Evolutionary conservation across 2,329 filamentous ascomycete species (phyloP).

Genomic region (Diaporthe capsici): DNA sequence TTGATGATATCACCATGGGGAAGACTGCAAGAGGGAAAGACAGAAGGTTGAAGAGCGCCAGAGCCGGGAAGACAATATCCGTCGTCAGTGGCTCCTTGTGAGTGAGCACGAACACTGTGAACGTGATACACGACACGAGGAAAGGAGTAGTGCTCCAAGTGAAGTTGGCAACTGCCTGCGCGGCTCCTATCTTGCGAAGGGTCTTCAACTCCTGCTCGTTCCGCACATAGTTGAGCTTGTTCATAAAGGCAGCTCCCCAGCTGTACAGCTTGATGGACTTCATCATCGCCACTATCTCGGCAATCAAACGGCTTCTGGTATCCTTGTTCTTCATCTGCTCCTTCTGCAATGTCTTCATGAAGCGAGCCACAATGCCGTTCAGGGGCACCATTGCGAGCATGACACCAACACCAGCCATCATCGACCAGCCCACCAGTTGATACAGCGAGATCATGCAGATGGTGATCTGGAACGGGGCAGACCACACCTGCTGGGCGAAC

Average conservation of each 20-base stretch:
- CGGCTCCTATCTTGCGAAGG: slow-evolving; percentile 93
- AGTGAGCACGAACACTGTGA: slow-evolving; percentile 92
- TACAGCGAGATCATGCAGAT: slow-evolving; percentile 98
- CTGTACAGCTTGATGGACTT: slow-evolving; percentile 99
- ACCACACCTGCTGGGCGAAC: slow-evolving; percentile 96
- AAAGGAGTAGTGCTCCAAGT: slow-evolving; percentile 99
- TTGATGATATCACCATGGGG: slow-evolving; percentile 97
- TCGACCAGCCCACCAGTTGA: slow-evolving; percentile 92
- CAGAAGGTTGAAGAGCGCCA: slow-evolving; percentile 95
- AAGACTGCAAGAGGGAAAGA: slow-evolving; percentile 95
- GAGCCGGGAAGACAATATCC: slow-evolving; percentile 94
- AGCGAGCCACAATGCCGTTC: slow-evolving; percentile 89
- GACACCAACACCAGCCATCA: slow-evolving; percentile 93
- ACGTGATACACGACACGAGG: slow-evolving; percentile 96
- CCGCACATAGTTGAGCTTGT: slow-evolving; percentile 94
- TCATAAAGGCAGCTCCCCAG: slow-evolving; percentile 98
- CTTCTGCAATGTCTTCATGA: slow-evolving; percentile 97
- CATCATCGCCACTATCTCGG: slow-evolving; percentile 99
- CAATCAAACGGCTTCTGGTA: slow-evolving; percentile 90
- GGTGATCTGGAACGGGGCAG: slow-evolving; percentile 94
- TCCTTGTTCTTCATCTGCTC: slow-evolving; percentile 99
- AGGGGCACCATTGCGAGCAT: slow-evolving; percentile 99
- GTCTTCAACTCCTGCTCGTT: slow-evolving; percentile 98
- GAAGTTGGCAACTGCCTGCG: slow-evolving; percentile 95
- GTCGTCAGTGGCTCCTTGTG: slow-evolving; percentile 86